Conservation (phyloP, 1,139 yeast genomes). For the Lodderomyces theae region DNA sequence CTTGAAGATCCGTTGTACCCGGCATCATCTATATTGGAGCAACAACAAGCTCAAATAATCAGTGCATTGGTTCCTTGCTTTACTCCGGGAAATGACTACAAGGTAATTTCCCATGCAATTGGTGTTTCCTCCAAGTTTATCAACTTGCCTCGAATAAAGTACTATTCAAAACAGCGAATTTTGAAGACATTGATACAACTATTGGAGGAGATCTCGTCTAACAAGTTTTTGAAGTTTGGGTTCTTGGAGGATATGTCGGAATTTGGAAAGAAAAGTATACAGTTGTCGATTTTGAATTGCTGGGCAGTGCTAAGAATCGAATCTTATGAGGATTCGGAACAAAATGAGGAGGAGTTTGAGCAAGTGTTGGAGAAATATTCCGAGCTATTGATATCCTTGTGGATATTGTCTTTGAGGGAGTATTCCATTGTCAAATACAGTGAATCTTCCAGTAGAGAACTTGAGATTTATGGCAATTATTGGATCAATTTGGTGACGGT, state of each 20-base stretch:
- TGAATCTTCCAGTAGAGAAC: slow-evolving; percentile 45
- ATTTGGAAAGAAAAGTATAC: slow-evolving; percentile 60
- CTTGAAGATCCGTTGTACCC: slow-evolving; percentile 74
- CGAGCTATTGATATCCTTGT: slow-evolving; percentile 62
- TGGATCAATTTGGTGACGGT: slow-evolving; percentile 85
- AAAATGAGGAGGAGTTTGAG: slow-evolving; percentile 6
- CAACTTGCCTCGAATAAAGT: slow-evolving; percentile 44
- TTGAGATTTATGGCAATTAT: slow-evolving; percentile 57
- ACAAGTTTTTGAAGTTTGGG: slow-evolving; percentile 41
- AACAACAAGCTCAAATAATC: slow-evolving; percentile 91
- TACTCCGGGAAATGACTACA: slow-evolving; percentile 66
- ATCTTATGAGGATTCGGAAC: slow-evolving; percentile 31
- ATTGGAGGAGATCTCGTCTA: slow-evolving; percentile 58
- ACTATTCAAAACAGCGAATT: slow-evolving; percentile 58
- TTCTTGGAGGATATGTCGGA: slow-evolving; percentile 46
- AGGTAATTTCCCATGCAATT: slow-evolving; percentile 74
- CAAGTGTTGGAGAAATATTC: slow-evolving; percentile 57
- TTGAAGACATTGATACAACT: slow-evolving; percentile 65
- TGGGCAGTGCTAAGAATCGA: slow-evolving; percentile 82
- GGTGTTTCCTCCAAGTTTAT: slow-evolving; percentile 78
- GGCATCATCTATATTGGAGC: slow-evolving; percentile 72
- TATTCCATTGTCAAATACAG: slow-evolving; percentile 67
- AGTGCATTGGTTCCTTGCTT: slow-evolving; percentile 93
- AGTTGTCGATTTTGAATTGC: slow-evolving; percentile 71
- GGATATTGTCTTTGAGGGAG: slow-evolving; percentile 77